These are phyloP conservation scores for Tricholomella constricta DNA, from an alignment of 768 basidiomycete genomes.

Conservation along the genomic window DNA sequence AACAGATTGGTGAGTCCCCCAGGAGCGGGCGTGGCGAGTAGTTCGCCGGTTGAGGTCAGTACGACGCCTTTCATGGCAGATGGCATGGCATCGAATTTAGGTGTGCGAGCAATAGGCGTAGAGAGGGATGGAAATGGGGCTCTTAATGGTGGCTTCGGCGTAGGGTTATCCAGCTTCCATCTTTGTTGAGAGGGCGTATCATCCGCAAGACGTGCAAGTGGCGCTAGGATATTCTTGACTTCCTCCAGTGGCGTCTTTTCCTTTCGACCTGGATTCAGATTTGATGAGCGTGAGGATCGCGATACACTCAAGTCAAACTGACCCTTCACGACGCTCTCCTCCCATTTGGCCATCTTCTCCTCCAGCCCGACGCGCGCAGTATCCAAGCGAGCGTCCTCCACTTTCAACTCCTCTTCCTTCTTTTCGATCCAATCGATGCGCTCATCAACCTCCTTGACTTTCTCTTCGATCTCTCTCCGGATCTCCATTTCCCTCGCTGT, in stretches of 20 bases:
- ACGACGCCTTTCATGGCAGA: conserved; percentile 80
- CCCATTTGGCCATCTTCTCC: conserved; percentile 45
- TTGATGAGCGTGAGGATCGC: not conserved
- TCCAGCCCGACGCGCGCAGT: conserved; percentile 52
- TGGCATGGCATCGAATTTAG: conserved; percentile 35
- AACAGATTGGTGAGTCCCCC: conserved; percentile 68
- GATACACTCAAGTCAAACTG: not conserved
- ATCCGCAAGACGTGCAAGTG: conserved; percentile 36
- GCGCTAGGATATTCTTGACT: conserved; percentile 68
- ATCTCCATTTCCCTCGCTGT: conserved; percentile 50
- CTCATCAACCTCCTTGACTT: conserved; percentile 50
- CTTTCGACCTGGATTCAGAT: conserved; percentile 37
- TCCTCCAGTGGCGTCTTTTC: conserved; percentile 71
- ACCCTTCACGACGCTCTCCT: conserved; percentile 33
- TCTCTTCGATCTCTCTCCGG: conserved; percentile 49
- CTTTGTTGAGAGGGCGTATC: conserved; percentile 26
- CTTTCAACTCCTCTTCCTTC: conserved; percentile 54
- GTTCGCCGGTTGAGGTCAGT: conserved; percentile 76
- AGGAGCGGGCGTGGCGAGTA: conserved; percentile 70
- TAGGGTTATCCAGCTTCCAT: conserved; percentile 24
- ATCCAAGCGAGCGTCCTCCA: conserved; percentile 52
- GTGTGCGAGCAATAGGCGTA: conserved; percentile 53
- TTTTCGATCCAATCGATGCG: conserved; percentile 49
- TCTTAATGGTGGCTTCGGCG: conserved; percentile 24
- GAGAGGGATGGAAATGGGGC: conserved; percentile 38